Evolutionary conservation across 73 alveolate species (phyloP), one percentile per base, ranked within the genome.

Genomic region (Breviolum minutum): DNA sequence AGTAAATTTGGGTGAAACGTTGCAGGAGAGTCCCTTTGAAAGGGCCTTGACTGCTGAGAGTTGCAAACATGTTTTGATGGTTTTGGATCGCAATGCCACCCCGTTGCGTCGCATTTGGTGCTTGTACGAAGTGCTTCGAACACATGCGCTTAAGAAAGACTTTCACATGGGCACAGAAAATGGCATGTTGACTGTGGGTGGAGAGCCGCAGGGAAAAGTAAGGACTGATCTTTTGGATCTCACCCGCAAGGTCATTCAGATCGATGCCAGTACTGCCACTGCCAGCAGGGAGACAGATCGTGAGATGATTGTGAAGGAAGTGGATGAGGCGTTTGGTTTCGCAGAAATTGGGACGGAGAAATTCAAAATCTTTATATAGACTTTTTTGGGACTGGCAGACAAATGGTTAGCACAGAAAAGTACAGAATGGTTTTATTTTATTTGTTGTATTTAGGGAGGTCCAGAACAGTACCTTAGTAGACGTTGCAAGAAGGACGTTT

Each of bases 91-190:
- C 17, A 32, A 22, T 8, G 94, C 76, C 61, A 85, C 94, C 48
- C 94, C 94, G 26, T 54, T 85, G 79, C 71, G 22, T 20, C 94
- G 94, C 94, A 85, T 85, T 8, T 85, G 94, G 94, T 85, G 94
- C 77, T 62, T 85, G 70, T 85, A 85, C 63, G 94, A 85, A 27
- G 94, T 85, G 77, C 76, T 85, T 22, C 94, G 94, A 20, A 24
- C 94, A 26, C 94, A 85, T 74, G 71, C 94, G 24, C 48, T 85
- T 26, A 85, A 85, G 94, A 85, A 85, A 74, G 16, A 10, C 63
- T 85, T 85, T 74, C 94, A 85, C 76, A 85, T 85, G 26, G 94
- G 77, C 54, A 85, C 94, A 74, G 94, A 85, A 17, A 85, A 54
- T 60, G 94, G 94, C 2, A 74, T 85, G n/a, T 74, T 85, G 24